These are phyloP conservation scores for Celoporthe dispersa DNA, from an alignment of 2,329 filamentous ascomycete species.

Conservation along the genomic window DNA sequence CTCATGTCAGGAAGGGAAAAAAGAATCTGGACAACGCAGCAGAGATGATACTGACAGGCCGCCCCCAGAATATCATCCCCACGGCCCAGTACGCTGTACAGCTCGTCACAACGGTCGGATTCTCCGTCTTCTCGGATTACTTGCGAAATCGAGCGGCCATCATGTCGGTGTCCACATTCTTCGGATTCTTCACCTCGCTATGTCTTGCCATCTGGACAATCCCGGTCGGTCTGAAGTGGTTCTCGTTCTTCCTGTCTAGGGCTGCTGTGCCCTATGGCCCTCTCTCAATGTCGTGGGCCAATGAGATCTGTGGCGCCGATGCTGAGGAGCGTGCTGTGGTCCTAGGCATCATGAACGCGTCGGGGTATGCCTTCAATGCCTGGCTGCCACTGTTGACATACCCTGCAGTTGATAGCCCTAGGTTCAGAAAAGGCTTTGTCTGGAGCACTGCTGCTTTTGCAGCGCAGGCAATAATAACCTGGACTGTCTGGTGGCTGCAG, in stretches of 20 bases:
- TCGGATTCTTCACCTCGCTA: slow-evolving; percentile 27
- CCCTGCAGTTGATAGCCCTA: slow-evolving; percentile 42
- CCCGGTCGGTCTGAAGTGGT: slow-evolving; percentile 31
- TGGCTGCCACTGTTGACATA: slow-evolving; percentile 48
- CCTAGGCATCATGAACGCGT: slow-evolving; percentile 52
- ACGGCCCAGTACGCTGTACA: slow-evolving; percentile 45
- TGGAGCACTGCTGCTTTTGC: slow-evolving; percentile 17
- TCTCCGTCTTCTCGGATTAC: slow-evolving; percentile 57
- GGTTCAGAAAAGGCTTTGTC: slow-evolving; percentile 44
- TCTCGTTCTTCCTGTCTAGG: slow-evolving; percentile 23
- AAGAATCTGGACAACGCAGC: neutral
- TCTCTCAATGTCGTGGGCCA: slow-evolving; percentile 49
- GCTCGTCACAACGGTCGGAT: slow-evolving; percentile 56
- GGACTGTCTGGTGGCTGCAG: slow-evolving; percentile 24
- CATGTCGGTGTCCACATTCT: slow-evolving; percentile 28
- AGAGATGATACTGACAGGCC: neutral
- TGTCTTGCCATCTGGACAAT: slow-evolving; percentile 29
- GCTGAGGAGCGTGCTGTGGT: slow-evolving; percentile 54
- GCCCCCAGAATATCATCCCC: slow-evolving; percentile 50
- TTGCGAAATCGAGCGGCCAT: slow-evolving; percentile 41
- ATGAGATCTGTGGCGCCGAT: slow-evolving; percentile 49
- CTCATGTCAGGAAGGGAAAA: slow-evolving; percentile 9
- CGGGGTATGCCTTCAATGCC: slow-evolving; percentile 48
- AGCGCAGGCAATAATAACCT: slow-evolving; percentile 27
- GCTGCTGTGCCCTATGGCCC: slow-evolving; percentile 26